Base-by-base conservation (phyloP, 495 filamentous ascomycete species). In the Penicillium paradoxum region DNA sequence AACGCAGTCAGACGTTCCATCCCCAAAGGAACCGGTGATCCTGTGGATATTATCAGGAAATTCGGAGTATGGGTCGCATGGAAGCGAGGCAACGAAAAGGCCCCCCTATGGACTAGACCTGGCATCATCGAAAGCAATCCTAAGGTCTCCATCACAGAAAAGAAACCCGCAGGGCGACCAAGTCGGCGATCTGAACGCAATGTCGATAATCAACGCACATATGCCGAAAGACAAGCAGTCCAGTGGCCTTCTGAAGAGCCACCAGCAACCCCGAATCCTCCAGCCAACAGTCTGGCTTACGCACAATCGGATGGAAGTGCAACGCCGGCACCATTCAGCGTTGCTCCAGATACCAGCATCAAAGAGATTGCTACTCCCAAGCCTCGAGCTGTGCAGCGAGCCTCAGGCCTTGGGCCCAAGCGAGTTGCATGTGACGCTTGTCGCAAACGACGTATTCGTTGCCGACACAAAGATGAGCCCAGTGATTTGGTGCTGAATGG, bases 51-150 rank as follows among this genome's bases (percentile, higher is more conserved):
- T 34, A 75, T 83, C 48, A 79, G 81, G 49, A 78, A 54, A 21
- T 88, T 89, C 55, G 85, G 83, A 3, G 75, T 86, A 18, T 89
- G 86, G 86, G 79, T 79, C 34, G 78, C 84, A 19, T 88, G 85
- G 85, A 89, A 89, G 59, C 83, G 83, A 45, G 86, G 85, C 4
- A 84, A 85, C 55, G 86, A 88, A 57, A 71, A 69, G 44, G 79
- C 86, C 22, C 82, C 86, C 27, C 72, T 78, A 48, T 89, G 86
- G 86, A 85, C 82, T 37, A 74, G 69, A 17, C 72, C 75, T 5
- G 75, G 77, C 25, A 70, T 69, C 24, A 71, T 77, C 15, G 72
- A 74, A 60, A 71, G 63, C 57, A 74, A 74, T 39, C 59, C 70
- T 30, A 77, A 75, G 50, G 65, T 75, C 24, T 72, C 64, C 15